Evolutionary conservation across 2,329 filamentous ascomycete genomes (phyloP), one percentile per base, ranked within the genome.

Genomic region (Triangularia verruculosa): DNA sequence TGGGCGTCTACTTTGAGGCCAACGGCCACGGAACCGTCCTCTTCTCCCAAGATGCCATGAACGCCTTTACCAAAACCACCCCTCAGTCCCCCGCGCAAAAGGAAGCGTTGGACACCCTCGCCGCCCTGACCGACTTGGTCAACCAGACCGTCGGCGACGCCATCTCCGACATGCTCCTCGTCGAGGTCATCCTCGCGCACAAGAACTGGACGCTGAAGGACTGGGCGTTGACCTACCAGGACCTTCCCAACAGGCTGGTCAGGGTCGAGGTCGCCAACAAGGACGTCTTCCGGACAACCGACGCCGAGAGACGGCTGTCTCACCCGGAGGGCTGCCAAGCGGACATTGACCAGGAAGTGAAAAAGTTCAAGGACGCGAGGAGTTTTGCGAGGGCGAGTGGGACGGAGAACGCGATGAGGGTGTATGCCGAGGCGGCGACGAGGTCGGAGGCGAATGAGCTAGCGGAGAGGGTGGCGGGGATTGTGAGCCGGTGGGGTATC

Each of bases 141-240:
- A 99, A 99, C 83, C 95, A 99, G 81, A 95, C 95, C 0, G 94
- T 98, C 55, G 95, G 95, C 60, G 95, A 99, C 74, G 95, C 95
- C 55, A 85, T 99, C 63, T 97, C 93, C 0, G 95, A 99, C 78
- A 91, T 97, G 85, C 86, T 99, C 54, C 88, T 99, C 73, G 93
- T 98, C 43, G 95, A 99, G 78, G 91, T 94, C 32, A 95, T 98
- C 69, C 88, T 99, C 47, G 93, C 95, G 6, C 93, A 98, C 84
- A 98, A 97, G 81, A 85, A 83, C 69, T 99, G 93, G 93, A 88
- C 86, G 25, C 88, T 93, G 54, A 89, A 89, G 74, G 92, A 98
- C 75, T 99, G 95, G 95, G 88, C 93, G 66, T 86, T 87, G 68
- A 97, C 93, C 4, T 99, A 99, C 80, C 90, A 86, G 24, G 95